Evolutionary conservation across 345 rosid species (phyloP).

Genomic region (Isatis tinctoria): DNA sequence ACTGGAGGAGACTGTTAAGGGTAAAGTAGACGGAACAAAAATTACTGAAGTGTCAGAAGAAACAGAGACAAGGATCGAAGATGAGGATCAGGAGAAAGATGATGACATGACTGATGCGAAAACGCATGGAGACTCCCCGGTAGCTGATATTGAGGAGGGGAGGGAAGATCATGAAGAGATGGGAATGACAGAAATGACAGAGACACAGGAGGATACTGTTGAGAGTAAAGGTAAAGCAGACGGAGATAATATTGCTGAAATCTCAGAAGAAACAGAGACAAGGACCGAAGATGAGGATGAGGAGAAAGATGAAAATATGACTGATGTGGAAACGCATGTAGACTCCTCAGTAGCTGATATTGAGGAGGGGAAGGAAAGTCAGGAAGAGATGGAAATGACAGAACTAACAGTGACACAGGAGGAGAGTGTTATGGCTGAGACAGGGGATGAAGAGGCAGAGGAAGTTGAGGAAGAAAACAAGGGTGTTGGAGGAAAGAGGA

Average conservation of each 20-base stretch:
- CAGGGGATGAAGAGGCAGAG: conserved; percentile 38
- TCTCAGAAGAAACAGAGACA: conserved; percentile 28
- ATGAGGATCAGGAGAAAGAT: conserved; percentile 24
- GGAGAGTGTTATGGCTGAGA: conserved; percentile 33
- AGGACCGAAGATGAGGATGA: conserved; percentile 17
- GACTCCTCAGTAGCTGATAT: conserved; percentile 30
- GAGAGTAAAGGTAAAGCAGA: conserved; percentile 17
- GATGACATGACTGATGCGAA: conserved; percentile 23
- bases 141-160: conserved; percentile 34
- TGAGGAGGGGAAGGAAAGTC: conserved; percentile 30
- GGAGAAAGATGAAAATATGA: conserved; percentile 28
- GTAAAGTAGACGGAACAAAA: conserved; percentile 6
- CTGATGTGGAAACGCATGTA: conserved; percentile 27
- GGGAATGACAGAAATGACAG: conserved; percentile 4
- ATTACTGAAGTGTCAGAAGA: conserved; percentile 22
- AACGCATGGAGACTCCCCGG: conserved; percentile 22
- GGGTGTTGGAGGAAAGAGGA: conserved; percentile 66
- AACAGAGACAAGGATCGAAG: conserved; percentile 24
- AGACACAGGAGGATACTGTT: conserved; percentile 30
- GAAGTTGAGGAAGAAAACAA: conserved; percentile 47
- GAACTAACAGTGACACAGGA: conserved; percentile 24
- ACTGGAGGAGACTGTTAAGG: conserved; percentile 31
- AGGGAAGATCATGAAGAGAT: conserved; percentile 27
- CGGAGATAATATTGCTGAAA: conserved; percentile 6
- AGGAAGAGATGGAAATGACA: conserved; percentile 26